These are phyloP conservation scores for Mariannaea sp. DNA, from an alignment of 2,329 filamentous ascomycete species.

Conservation along the genomic window DNA sequence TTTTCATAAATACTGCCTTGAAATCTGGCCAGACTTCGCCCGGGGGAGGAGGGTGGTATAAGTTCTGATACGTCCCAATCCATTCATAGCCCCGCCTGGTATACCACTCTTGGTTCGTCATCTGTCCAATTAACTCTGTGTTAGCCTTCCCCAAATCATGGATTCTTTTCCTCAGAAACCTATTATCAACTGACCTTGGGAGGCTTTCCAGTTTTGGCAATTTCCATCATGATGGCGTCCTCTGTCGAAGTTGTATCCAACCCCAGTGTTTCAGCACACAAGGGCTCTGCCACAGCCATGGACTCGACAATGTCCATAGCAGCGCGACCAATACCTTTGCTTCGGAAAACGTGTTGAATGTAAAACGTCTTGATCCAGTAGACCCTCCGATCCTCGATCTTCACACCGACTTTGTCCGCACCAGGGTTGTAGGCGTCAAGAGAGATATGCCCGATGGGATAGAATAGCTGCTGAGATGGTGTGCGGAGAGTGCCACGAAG, in stretches of 20 bases:
- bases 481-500: conserved; percentile 24
- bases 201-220: conserved; percentile 1
- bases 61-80: conserved; percentile 27
- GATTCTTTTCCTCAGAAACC: too few species aligned
- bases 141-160: too few species aligned
- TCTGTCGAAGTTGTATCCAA: conserved; percentile 38
- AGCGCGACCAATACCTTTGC: conserved; percentile 35
- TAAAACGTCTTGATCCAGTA: conserved; percentile 42
- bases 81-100: conserved; percentile 35
- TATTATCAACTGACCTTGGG: conserved; percentile 20
- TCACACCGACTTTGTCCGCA: conserved; percentile 11
- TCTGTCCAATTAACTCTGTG: conserved; percentile 22
- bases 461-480: conserved; percentile 20
- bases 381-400: conserved; percentile 26
- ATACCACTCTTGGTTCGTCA: conserved; percentile 40
- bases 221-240: conserved; percentile 16
- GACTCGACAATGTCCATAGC: conserved; percentile 39
- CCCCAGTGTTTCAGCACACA: conserved; percentile 33
- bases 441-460: conserved; percentile 35
- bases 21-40: neutral
- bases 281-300: conserved; percentile 34
- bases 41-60: conserved; percentile 10
- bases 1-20: conserved; percentile 21
- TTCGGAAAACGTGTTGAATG: conserved; percentile 32
- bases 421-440: conserved; percentile 29